Conservation (phyloP, 2,329 filamentous ascomycete species). For the Trichoderma sp. region DNA sequence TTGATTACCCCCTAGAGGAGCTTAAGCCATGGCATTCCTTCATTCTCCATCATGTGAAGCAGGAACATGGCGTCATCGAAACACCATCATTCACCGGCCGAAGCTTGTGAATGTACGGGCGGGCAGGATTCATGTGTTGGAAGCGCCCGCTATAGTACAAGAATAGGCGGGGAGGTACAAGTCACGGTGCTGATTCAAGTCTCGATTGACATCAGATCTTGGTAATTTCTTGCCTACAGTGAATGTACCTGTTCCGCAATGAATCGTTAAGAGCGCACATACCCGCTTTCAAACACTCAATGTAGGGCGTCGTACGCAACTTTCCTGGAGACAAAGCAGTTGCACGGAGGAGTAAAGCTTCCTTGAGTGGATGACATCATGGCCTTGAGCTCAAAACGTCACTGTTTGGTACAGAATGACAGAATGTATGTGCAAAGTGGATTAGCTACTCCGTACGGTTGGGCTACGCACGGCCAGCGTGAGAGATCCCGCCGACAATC, state of each 20-base stretch:
- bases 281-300: not conserved
- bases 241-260: not conserved
- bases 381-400: not conserved
- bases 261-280: not conserved
- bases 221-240: not conserved
- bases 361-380: slow-evolving; percentile 15
- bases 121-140: not conserved
- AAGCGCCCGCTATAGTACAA: not conserved
- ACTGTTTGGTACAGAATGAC: not conserved
- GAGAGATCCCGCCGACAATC: not conserved
- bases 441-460: not conserved
- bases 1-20: not conserved
- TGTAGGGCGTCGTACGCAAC: not conserved
- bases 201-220: not conserved
- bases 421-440: not conserved
- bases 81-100: not conserved
- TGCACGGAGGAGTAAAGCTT: not conserved
- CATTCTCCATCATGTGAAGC: slow-evolving; percentile 16
- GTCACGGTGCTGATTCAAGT: not conserved
- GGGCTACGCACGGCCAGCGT: not conserved
- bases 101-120: not conserved
- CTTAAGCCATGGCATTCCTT: slow-evolving; percentile 9
- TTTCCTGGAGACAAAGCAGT: not conserved
- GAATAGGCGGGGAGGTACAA: not conserved
- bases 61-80: slow-evolving; percentile 21